These are phyloP conservation scores for Leucosporidium creatinivorum DNA, from an alignment of 768 basidiomycete genomes.

Conservation along the genomic window DNA sequence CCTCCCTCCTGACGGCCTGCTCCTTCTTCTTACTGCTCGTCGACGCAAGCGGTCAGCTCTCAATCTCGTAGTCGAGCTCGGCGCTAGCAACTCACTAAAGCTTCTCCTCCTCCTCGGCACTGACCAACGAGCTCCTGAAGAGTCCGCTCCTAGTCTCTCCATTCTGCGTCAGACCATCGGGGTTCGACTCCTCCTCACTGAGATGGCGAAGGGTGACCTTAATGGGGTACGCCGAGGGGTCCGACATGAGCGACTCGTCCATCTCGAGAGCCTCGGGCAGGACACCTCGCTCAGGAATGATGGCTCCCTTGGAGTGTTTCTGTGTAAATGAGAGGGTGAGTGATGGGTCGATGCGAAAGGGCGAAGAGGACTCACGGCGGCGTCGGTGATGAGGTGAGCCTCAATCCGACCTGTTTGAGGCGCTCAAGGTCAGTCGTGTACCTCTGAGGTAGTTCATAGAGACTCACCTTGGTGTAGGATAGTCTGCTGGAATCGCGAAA, in stretches of 20 bases:
- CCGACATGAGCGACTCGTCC: constrained; percentile 34
- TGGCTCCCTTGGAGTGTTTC: constrained; percentile 31
- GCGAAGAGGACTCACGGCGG: constrained; percentile 5
- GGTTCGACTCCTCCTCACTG: constrained; percentile 34
- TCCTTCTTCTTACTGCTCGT: constrained; percentile 7
- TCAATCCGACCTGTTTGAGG: constrained; percentile 19
- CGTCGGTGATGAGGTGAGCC: constrained; percentile 26
- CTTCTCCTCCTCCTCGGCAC: constrained; percentile 35
- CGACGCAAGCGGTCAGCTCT: neutral
- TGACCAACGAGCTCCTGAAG: constrained; percentile 31
- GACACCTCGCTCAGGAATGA: constrained; percentile 38
- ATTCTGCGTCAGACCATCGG: constrained; percentile 21
- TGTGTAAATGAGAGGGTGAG: constrained; percentile 23
- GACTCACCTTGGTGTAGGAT: constrained; percentile 25
- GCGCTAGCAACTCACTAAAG: constrained; percentile 13
- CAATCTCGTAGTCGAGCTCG: neutral
- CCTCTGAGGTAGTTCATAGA: neutral
- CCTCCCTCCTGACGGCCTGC: constrained; percentile 11
- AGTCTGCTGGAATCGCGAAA: constrained; percentile 32
- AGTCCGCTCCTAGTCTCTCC: constrained; percentile 30
- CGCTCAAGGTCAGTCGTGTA: neutral
- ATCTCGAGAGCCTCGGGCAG: constrained; percentile 37
- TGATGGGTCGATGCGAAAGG: constrained; percentile 6
- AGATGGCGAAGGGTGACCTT: constrained; percentile 35
- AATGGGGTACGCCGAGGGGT: constrained; percentile 37